Conservation (phyloP, 345 rosid species). For the Eucalyptus erythrocorys region DNA sequence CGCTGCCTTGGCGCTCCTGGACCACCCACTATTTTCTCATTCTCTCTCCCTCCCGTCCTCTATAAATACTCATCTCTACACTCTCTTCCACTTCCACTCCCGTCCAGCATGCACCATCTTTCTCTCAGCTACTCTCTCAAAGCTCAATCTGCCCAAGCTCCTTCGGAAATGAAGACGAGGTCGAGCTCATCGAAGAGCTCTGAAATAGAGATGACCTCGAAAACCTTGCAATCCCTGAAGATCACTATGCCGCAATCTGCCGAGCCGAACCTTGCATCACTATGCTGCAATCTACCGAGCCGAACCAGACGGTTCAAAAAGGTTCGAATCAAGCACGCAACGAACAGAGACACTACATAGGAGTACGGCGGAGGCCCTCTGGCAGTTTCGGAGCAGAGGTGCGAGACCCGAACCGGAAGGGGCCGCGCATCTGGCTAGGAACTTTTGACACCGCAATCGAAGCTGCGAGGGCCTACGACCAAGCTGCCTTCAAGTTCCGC, state of each 20-base stretch:
- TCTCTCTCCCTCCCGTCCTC: no score
- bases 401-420: conserved; percentile 66
- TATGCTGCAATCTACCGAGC: conserved; percentile 24
- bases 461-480: conserved; percentile 82
- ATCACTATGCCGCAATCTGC: conserved; percentile 37
- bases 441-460: conserved; percentile 58
- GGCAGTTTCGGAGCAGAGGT: conserved; percentile 93
- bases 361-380: conserved; percentile 71
- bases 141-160: neutral
- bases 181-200: neutral
- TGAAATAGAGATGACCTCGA: conserved; percentile 3
- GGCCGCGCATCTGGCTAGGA: conserved; percentile 78
- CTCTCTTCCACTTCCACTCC: no score
- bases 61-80: no score
- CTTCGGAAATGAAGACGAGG: neutral
- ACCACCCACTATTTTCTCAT: no score
- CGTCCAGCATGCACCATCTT: no score
- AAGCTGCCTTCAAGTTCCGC: conserved; percentile 61
- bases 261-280: neutral
- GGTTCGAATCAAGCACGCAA: neutral
- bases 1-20: no score
- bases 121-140: no score
- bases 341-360: conserved; percentile 53
- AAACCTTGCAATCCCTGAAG: conserved; percentile 11
- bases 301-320: neutral